Evolutionary conservation across 2,329 filamentous ascomycete genomes (phyloP).

Genomic region (Nigrograna mackinnonii): DNA sequence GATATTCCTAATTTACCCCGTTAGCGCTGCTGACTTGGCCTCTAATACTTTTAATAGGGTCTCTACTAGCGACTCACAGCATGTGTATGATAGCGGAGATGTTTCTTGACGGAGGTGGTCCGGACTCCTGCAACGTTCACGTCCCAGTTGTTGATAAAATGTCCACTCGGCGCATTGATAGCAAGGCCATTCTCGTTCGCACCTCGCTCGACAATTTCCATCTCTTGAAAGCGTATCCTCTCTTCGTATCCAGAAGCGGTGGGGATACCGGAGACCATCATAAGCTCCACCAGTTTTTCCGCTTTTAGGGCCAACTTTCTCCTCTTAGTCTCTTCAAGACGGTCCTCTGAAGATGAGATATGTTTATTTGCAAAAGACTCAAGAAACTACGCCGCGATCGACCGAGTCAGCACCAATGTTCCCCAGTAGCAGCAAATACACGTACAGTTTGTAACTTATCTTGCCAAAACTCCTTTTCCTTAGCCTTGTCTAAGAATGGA

Average conservation of each 20-base stretch:
- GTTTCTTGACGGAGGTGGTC: slow-evolving; percentile 78
- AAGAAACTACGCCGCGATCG: slow-evolving; percentile 67
- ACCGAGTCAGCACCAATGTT: slow-evolving; percentile 18
- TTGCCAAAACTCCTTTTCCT: slow-evolving; percentile 99
- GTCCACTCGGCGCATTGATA: slow-evolving; percentile 85
- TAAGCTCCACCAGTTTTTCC: slow-evolving; percentile 93
- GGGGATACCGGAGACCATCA: slow-evolving; percentile 98
- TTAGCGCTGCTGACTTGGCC: not conserved
- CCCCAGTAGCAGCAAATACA: slow-evolving; percentile 25
- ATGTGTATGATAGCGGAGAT: slow-evolving; percentile 87
- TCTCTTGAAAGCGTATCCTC: slow-evolving; percentile 92
- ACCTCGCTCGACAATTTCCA: slow-evolving; percentile 92
- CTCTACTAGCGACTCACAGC: slow-evolving; percentile 63
- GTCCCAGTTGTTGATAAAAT: slow-evolving; percentile 95
- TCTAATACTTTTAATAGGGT: not conserved
- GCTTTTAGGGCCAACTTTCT: slow-evolving; percentile 90
- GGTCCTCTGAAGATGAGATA: slow-evolving; percentile 95
- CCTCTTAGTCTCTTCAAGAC: slow-evolving; percentile 93
- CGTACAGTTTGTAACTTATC: slow-evolving; percentile 91
- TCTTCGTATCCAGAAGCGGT: slow-evolving; percentile 98
- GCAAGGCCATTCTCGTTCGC: slow-evolving; percentile 90
- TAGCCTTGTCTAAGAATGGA: slow-evolving; percentile 93
- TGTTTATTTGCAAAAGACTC: slow-evolving; percentile 97
- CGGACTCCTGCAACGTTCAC: slow-evolving; percentile 92
- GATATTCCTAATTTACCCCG: slow-evolving; percentile 69